A percentile compares a stretch with the other conserved stretches of the same genome.
These are phyloP conservation scores for Malassezia psittaci DNA, from an alignment of 1,284 basidiomycete genomes.

Conservation along the genomic window DNA sequence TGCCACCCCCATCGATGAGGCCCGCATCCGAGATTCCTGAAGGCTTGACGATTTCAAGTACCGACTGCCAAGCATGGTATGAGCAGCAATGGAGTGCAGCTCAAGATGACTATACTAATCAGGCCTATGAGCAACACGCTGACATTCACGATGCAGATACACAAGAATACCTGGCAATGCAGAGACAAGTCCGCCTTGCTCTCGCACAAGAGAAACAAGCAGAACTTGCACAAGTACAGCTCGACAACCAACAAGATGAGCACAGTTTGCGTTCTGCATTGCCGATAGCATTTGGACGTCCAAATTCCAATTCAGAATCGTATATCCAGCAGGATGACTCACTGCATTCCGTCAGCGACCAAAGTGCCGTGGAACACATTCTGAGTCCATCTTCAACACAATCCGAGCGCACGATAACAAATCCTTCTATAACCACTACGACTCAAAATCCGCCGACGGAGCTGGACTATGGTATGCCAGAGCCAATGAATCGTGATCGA, in stretches of 20 bases:
- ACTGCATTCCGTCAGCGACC: no score
- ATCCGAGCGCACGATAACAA: no score
- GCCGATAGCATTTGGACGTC: conserved; percentile 11
- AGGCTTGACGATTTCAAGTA: conserved; percentile 9
- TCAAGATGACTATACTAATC: conserved; percentile 1
- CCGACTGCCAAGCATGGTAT: conserved; percentile 16
- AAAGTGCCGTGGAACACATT: no score
- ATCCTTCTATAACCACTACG: no score
- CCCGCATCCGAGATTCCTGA: conserved; percentile 6
- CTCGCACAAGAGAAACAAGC: conserved; percentile 7
- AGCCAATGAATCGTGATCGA: background rate
- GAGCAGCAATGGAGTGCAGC: conserved; percentile 1
- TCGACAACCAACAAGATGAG: background rate
- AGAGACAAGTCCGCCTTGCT: conserved; percentile 4
- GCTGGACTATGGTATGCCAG: conserved; percentile 3
- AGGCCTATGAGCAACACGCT: background rate
- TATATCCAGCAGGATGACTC: no score
- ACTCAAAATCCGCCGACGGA: no score
- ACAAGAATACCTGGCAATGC: conserved; percentile 10
- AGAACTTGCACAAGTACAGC: background rate
- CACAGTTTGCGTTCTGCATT: conserved; percentile 8
- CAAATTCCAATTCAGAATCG: background rate
- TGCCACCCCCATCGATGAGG: conserved; percentile 11
- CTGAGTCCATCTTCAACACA: no score
- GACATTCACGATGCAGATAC: conserved; percentile 1